Evolutionary conservation across 2,329 filamentous ascomycete genomes (phyloP).

Genomic region (Fusarium agapanthi): DNA sequence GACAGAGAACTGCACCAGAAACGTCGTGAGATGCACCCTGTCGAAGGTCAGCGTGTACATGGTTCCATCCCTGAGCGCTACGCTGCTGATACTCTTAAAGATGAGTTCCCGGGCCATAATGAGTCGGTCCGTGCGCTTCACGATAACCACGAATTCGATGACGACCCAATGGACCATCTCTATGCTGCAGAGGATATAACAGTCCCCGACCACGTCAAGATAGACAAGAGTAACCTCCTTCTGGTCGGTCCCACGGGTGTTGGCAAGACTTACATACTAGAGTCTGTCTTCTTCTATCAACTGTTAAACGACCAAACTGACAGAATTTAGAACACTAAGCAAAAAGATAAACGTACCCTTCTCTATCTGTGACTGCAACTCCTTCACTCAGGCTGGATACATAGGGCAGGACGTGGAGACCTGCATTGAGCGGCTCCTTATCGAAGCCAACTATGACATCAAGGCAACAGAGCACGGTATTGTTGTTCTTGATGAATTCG

Average conservation of each 20-base stretch:
- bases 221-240: slow-evolving; percentile 96
- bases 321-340: slow-evolving; percentile 78
- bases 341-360: slow-evolving; percentile 95
- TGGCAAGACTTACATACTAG: slow-evolving; percentile 93
- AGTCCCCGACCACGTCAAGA: slow-evolving; percentile 66
- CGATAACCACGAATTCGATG: slow-evolving; percentile 45
- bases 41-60: slow-evolving; percentile 72
- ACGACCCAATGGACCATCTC: slow-evolving; percentile 52
- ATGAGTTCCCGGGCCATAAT: slow-evolving; percentile 63
- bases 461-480: slow-evolving; percentile 88
- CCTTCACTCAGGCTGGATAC: slow-evolving; percentile 95
- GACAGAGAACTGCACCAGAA: slow-evolving; percentile 68
- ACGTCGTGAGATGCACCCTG: slow-evolving; percentile 71
- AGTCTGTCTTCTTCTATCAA: slow-evolving; percentile 53
- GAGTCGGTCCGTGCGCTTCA: slow-evolving; percentile 57
- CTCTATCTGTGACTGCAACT: slow-evolving; percentile 94
- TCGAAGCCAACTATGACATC: slow-evolving; percentile 90
- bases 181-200: slow-evolving; percentile 59
- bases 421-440: slow-evolving; percentile 88
- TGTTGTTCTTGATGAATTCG: slow-evolving; percentile 94
- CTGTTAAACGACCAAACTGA: neutral
- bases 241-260: slow-evolving; percentile 92
- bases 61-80: slow-evolving; percentile 42
- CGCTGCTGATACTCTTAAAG: slow-evolving; percentile 54
- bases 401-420: slow-evolving; percentile 98